Base-by-base conservation (phyloP, 495 filamentous ascomycete genomes). In the Pyrenula massariospora region DNA sequence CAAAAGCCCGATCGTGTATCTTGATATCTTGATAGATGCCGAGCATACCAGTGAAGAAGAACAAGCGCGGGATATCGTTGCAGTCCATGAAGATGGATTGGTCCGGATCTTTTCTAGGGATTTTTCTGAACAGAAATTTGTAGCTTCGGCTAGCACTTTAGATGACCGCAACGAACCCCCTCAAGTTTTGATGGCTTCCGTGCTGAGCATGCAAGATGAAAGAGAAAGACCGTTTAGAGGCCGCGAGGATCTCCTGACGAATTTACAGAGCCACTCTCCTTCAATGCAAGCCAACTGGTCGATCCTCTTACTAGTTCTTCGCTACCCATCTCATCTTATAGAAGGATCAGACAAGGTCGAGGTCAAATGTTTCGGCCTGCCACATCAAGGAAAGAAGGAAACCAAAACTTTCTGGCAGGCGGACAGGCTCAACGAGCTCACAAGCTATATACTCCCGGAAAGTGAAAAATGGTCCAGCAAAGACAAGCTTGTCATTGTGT, bases 11-110 rank as follows among this genome's bases (percentile, higher is more conserved):
- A 64, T 69, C 8, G 61, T 68, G 12, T 74, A 72, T 55, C 55
- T 79, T 2, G 75, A 68, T 10, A 70, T 76, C 50, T 67, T 66
- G 22, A 68, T 67, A 15, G 68, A 60, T 19, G 61, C 25, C 12
- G 53, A 52, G 19, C 63, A 59, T 2, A 59, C 68, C 3, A 59
- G 57, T 8, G 60, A 69, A 20, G 60, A 50, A n/a, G 42, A 61
- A 0, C 63, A 67, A 10, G 54, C 66, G 1, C 73, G 74, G 21
- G 70, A 77, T 56, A 62, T 80, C n/a, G 50, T 80, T 2, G 66
- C 69, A 21, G 70, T 78, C n/a, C 74, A 80, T 54, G 56, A 71
- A 52, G 68, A 76, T 59, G 70, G 77, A 15, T 67, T 63, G 25
- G 62, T 74, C 25, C 68, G 74, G 25, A 63, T 73, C 47, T 59